Evolutionary conservation across 306 rosid genomes (phyloP).

Genomic region (Cucurbita argyrosperma): DNA sequence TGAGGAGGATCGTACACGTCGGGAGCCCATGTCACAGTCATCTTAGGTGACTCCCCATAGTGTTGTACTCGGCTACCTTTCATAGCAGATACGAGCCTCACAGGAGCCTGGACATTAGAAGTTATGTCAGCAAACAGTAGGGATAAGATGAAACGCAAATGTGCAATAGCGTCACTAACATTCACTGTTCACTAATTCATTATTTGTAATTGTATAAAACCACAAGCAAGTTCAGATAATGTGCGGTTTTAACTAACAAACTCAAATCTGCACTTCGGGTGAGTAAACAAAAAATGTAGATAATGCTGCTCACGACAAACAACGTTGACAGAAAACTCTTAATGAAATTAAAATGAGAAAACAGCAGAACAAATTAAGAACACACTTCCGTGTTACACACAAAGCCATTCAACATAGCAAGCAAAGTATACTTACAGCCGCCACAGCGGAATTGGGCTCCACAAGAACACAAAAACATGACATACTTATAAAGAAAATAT

Average conservation of each 20-base stretch:
- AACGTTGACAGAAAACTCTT: too few relatives aligned
- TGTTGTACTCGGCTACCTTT: constrained; percentile 61
- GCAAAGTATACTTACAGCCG: neutral
- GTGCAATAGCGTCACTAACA: neutral
- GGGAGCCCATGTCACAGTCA: constrained; percentile 70
- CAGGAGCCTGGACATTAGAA: constrained; percentile 31
- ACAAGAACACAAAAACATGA: neutral
- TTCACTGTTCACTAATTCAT: neutral
- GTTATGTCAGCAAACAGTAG: neutral
- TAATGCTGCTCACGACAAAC: neutral
- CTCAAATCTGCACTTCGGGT: neutral
- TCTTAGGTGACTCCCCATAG: constrained; percentile 19
- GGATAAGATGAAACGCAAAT: neutral
- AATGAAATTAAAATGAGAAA: neutral
- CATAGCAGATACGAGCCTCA: constrained; percentile 58
- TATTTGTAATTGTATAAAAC: neutral
- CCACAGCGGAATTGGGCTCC: neutral
- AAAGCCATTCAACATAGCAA: neutral
- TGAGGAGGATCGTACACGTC: constrained; percentile 77
- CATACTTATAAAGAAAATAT: neutral
- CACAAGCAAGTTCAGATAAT: neutral
- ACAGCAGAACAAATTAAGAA: neutral
- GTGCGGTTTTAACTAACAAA: neutral
- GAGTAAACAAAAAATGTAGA: neutral
- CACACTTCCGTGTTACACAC: neutral